Evolutionary conservation across 805 yeast genomes (phyloP).

Genomic region (Sungouiella blattae): DNA sequence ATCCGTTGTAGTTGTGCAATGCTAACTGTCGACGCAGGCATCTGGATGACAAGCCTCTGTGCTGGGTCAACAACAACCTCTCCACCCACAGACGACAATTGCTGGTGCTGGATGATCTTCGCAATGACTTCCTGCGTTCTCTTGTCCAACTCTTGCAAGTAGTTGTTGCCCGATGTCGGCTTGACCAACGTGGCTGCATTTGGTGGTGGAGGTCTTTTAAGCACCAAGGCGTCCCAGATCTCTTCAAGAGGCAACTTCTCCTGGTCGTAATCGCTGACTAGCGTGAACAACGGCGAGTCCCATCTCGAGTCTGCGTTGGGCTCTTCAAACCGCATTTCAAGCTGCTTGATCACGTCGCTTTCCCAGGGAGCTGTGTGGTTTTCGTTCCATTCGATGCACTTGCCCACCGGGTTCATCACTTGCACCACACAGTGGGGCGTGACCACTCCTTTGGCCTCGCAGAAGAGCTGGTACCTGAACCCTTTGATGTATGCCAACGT

Average conservation of each 20-base stretch:
- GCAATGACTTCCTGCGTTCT: conserved; percentile 63
- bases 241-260: conserved; percentile 58
- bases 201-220: conserved; percentile 66
- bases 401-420: conserved; percentile 63
- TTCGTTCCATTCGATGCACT: conserved; percentile 62
- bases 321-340: conserved; percentile 87
- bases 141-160: conserved; percentile 72
- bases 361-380: conserved; percentile 52
- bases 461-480: conserved; percentile 86
- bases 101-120: conserved; percentile 61
- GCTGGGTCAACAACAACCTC: conserved; percentile 44
- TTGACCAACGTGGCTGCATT: conserved; percentile 81
- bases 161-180: conserved; percentile 74
- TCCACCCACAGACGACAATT: conserved; percentile 47
- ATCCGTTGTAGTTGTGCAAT: conserved; percentile 79
- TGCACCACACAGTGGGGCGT: conserved; percentile 85
- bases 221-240: conserved; percentile 59
- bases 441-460: conserved; percentile 83
- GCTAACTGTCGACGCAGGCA: conserved; percentile 62
- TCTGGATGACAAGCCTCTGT: conserved; percentile 46
- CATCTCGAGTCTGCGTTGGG: conserved; percentile 83
- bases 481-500: conserved; percentile 90
- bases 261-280: conserved; percentile 51
- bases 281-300: conserved; percentile 88
- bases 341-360: conserved; percentile 56